Evolutionary conservation across 495 filamentous ascomycete species (phyloP).

Genomic region (Xylaria bambusicola): DNA sequence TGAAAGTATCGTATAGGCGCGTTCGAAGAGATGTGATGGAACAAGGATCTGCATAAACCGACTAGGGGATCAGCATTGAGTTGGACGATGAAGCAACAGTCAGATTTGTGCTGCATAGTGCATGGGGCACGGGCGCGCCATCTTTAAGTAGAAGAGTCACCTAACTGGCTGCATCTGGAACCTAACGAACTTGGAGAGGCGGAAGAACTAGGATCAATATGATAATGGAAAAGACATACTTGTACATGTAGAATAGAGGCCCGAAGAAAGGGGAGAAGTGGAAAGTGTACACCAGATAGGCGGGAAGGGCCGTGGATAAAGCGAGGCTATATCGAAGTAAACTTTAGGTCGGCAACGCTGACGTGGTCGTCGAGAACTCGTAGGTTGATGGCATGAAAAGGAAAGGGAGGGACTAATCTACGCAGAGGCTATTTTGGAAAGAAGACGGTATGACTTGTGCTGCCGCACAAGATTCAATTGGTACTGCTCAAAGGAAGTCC

Average conservation of each 20-base stretch:
- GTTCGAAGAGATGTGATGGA: constrained; percentile 23
- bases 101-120: background rate
- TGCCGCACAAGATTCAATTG: background rate
- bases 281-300: background rate
- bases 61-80: constrained; percentile 25
- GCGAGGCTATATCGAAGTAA: constrained; percentile 10
- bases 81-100: constrained; percentile 16
- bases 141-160: too few species aligned
- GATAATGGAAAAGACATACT: constrained; percentile 9
- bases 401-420: background rate
- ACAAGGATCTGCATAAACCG: constrained; percentile 29
- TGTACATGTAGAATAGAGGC: constrained; percentile 17
- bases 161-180: too few species aligned
- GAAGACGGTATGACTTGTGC: constrained; percentile 1
- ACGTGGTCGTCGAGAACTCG: constrained; percentile 9
- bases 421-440: background rate
- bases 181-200: too few species aligned
- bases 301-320: background rate
- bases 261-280: background rate
- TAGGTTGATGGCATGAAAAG: background rate
- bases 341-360: constrained; percentile 3
- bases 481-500: constrained; percentile 19
- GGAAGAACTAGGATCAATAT: background rate
- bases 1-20: constrained; percentile 28
- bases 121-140: too few species aligned